phyloP scores from a whole-genome alignment of 2,329 filamentous ascomycete species.

The Gliomastix tumulicola region DNA sequence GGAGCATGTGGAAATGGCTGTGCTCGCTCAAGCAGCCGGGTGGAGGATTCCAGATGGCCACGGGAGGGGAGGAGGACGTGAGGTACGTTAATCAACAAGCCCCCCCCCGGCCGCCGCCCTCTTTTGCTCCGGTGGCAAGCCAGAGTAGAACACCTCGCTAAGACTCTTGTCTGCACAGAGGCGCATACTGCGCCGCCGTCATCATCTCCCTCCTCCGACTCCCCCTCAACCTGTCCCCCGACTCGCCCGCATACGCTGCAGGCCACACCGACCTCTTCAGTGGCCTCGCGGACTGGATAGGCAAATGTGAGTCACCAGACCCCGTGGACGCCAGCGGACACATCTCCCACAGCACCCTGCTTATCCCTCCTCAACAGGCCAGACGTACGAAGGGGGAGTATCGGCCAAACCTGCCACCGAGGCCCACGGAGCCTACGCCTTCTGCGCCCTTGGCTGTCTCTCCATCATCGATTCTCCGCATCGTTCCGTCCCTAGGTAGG shows the following conservation, averaged over 20 bases:
- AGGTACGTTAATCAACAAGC: constrained; percentile 44
- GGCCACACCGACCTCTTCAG: constrained; percentile 62
- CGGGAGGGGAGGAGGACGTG: constrained; percentile 88
- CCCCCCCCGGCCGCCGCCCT: constrained; percentile 1
- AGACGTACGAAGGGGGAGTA: constrained; percentile 93
- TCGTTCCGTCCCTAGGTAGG: constrained; percentile 64
- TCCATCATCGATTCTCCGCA: constrained; percentile 77
- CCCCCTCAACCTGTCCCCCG: constrained; percentile 68
- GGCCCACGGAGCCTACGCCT: constrained; percentile 94
- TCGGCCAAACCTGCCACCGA: constrained; percentile 79
- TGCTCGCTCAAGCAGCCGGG: constrained; percentile 77
- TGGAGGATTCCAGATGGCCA: constrained; percentile 83
- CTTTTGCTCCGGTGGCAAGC: neutral
- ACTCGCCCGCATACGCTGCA: constrained; percentile 58
- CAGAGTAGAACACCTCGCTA: too few relatives aligned
- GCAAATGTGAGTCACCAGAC: constrained; percentile 63
- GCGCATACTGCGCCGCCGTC: constrained; percentile 86
- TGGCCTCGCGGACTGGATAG: constrained; percentile 72
- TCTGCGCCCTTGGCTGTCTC: constrained; percentile 85
- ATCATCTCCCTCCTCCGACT: constrained; percentile 78
- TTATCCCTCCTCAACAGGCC: too few relatives aligned
- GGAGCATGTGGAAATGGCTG: constrained; percentile 86
- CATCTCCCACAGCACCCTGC: too few relatives aligned
- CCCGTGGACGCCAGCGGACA: too few relatives aligned
- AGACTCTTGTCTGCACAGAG: constrained; percentile 43